Conservation (phyloP, 139 green algal species). For the Auxenochlorella pyrenoidosa region DNA sequence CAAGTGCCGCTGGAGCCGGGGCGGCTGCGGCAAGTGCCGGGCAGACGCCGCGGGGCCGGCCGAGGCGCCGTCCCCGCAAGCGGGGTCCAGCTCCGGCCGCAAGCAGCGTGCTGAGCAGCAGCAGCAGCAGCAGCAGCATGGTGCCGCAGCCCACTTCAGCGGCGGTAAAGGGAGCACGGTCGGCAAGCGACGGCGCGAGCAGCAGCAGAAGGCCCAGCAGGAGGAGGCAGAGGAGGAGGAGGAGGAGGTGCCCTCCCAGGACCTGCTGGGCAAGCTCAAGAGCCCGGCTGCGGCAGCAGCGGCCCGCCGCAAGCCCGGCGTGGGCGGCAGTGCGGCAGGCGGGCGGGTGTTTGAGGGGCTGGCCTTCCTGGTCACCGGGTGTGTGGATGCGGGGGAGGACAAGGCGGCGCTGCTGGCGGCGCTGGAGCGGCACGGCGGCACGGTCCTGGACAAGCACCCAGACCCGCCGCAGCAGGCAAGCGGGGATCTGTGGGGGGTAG, state of each 20-base stretch:
- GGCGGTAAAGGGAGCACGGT: background rate
- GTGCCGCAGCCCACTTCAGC: background rate
- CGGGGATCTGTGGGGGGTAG: too few relatives aligned
- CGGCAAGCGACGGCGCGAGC: background rate
- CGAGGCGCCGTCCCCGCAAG: background rate
- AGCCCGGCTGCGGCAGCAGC: background rate
- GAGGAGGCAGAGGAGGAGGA: background rate
- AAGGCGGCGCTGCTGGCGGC: background rate
- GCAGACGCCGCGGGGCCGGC: background rate
- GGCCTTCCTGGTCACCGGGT: constrained; percentile 32
- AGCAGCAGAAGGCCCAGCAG: background rate
- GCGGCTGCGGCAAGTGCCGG: constrained; percentile 30
- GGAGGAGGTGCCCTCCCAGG: constrained; percentile 21
- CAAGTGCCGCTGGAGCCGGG: constrained; percentile 24
- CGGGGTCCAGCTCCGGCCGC: background rate
- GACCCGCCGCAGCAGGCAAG: constrained; percentile 6
- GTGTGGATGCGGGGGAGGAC: background rate
- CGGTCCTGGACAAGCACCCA: background rate
- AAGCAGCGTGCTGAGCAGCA: background rate
- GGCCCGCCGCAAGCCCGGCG: constrained; percentile 1
- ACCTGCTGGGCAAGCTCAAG: background rate
- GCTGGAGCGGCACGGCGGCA: constrained; percentile 2
- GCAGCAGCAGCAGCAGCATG: background rate
- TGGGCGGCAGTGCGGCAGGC: background rate
- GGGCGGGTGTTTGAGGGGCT: constrained; percentile 28